A percentile compares a stretch with the other conserved stretches of the same genome.
phyloP scores from a whole-genome alignment of 805 yeast genomes.

The Cyberlindnera suaveolens region DNA sequence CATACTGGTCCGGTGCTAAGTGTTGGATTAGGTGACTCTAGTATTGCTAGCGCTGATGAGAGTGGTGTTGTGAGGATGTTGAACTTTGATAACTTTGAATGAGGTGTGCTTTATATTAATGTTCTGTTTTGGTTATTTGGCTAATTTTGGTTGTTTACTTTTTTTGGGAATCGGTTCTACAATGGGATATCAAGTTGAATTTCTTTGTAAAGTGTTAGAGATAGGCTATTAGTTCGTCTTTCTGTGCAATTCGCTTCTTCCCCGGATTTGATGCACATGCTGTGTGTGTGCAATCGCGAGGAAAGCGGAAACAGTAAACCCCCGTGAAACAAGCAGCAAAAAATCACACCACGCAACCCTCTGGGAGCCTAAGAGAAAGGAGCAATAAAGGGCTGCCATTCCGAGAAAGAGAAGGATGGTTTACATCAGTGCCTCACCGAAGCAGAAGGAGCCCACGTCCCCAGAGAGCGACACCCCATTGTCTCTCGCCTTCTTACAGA shows the following conservation, averaged over 20 bases:
- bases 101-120: not conserved
- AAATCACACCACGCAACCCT: too few relatives aligned
- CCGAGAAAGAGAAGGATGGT: constrained; percentile 4
- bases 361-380: too few relatives aligned
- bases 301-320: too few relatives aligned
- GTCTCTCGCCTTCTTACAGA: constrained; percentile 19
- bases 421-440: constrained; percentile 10
- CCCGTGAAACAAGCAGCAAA: too few relatives aligned
- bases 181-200: too few relatives aligned
- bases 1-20: constrained; percentile 55
- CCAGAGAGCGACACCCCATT: constrained; percentile 4
- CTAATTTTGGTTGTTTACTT: not conserved
- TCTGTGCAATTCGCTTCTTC: too few relatives aligned
- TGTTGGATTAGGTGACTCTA: constrained; percentile 84
- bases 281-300: too few relatives aligned
- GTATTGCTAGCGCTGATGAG: constrained; percentile 87
- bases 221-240: too few relatives aligned
- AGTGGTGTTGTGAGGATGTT: constrained; percentile 82
- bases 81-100: constrained; percentile 51
- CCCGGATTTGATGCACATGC: too few relatives aligned
- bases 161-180: not conserved
- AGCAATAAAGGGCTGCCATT: too few relatives aligned
- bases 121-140: not conserved
- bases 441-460: not conserved
- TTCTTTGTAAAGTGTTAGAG: too few relatives aligned